A percentile compares a stretch with the other conserved stretches of the same genome.
phyloP scores from a whole-genome alignment of 768 basidiomycete species.

The Rhodotorula kratochvilovae region DNA sequence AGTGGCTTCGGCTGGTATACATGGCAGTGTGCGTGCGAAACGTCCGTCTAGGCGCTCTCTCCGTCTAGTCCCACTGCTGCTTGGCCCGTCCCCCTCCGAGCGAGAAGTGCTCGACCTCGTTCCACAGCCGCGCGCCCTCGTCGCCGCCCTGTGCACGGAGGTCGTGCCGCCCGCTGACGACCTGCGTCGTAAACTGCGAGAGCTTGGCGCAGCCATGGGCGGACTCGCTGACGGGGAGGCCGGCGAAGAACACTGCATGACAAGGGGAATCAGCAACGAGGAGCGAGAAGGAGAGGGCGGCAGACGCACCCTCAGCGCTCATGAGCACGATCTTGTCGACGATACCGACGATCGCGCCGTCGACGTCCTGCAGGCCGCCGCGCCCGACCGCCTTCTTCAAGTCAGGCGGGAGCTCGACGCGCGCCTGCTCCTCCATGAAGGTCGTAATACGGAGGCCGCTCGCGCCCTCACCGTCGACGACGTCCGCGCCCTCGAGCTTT shows the following conservation, averaged over 20 bases:
- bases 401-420: conserved; percentile 32
- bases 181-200: conserved; percentile 57
- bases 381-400: conserved; percentile 21
- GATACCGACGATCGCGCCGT: conserved; percentile 55
- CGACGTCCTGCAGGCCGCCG: conserved; percentile 45
- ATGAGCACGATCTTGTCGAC: conserved; percentile 57
- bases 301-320: conserved; percentile 46
- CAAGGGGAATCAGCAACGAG: too few relatives aligned
- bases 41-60: not conserved
- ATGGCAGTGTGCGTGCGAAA: too few relatives aligned
- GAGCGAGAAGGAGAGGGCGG: not conserved
- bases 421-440: conserved; percentile 46
- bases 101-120: conserved; percentile 15
- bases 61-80: not conserved
- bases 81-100: not conserved
- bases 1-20: too few relatives aligned
- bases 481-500: conserved; percentile 49
- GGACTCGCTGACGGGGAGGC: conserved; percentile 9
- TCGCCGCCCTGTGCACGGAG: conserved; percentile 1
- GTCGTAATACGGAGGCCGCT: conserved; percentile 51
- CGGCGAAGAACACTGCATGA: conserved; percentile 21
- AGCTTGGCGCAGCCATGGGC: not conserved
- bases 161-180: conserved; percentile 51
- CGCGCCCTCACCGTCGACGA: conserved; percentile 46
- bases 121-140: conserved; percentile 4